Base-by-base conservation (phyloP, 306 rosid species). In the Begonia peltatifolia region DNA sequence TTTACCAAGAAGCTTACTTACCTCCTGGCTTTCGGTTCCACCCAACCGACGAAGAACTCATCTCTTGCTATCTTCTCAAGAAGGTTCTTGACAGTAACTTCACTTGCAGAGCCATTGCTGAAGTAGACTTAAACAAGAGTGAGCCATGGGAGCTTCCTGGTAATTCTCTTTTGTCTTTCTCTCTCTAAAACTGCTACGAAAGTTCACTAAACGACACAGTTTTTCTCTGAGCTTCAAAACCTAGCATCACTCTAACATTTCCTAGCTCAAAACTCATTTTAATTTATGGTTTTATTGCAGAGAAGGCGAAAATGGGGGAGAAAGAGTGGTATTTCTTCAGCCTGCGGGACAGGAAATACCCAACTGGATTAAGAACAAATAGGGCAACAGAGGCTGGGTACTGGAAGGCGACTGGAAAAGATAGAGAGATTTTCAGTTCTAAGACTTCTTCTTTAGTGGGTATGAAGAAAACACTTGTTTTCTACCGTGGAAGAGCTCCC, bases 61-160 rank as follows among this genome's bases (percentile, higher is more conserved):
- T 82, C 36, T 74, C 80, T 0, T 79, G 65, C 52, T 82, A 82
- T 60, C 90, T 82, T 42, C 68, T 82, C 14, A 82, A 73, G 66
- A 82, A 82, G 58, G 85, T 82, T 12, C 70, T 78, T 0, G 82
- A 82, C 67, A 63, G 50, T 58, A 68, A 51, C 49, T 82, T 82
- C 71, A 51, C 71, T 2, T 80, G 80, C 0, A 69, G 85, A 62
- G 90, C 90, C 66, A 75, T 82, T 52, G 80, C 83, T 58, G 80
- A 82, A 60, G 90, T 82, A 57, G 90, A 82, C 47, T 85, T 82
- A 4, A 82, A 82, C 78, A 82, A 82, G 68, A 73, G 82, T 38
- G 90, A 82, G 48, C 90, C 90, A 1, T 82, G 90, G 90, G 80
- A 82, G 14, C 80, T 82, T 1, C 90, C 90, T 10, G 90, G 90